phyloP scores from a whole-genome alignment of 495 filamentous ascomycete genomes.

The Talaromyces liani region DNA sequence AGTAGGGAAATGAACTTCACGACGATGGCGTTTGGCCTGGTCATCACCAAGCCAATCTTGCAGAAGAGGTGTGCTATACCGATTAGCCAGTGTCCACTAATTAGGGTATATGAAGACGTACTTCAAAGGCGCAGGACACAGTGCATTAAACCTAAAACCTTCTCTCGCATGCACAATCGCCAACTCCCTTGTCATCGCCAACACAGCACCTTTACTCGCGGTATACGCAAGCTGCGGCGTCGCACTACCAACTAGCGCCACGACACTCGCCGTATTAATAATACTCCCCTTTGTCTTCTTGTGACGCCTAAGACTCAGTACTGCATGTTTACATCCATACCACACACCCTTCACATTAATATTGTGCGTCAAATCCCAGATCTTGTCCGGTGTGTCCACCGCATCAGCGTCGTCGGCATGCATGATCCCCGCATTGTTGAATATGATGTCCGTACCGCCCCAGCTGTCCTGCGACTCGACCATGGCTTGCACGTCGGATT shows the following conservation, averaged over 20 bases:
- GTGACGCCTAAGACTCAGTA: constrained; percentile 72
- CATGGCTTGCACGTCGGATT: constrained; percentile 61
- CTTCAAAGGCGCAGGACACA: constrained; percentile 92
- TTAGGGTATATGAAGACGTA: constrained; percentile 19
- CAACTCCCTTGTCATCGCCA: constrained; percentile 76
- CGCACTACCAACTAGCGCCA: constrained; percentile 86
- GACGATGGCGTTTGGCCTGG: constrained; percentile 67
- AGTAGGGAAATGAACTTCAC: constrained; percentile 90
- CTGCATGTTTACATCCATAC: constrained; percentile 91
- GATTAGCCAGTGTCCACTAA: neutral
- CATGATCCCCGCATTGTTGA: constrained; percentile 99
- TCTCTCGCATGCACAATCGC: constrained; percentile 81
- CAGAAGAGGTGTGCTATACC: constrained; percentile 58
- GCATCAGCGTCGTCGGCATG: constrained; percentile 83
- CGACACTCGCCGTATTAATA: constrained; percentile 93
- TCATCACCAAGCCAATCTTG: constrained; percentile 96
- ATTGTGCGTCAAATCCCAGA: constrained; percentile 90
- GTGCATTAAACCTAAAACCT: constrained; percentile 78
- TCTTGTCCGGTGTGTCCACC: constrained; percentile 72
- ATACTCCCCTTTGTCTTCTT: constrained; percentile 71
- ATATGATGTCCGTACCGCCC: constrained; percentile 93
- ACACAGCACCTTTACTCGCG: constrained; percentile 86
- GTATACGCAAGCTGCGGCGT: constrained; percentile 95
- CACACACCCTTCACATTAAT: constrained; percentile 99
- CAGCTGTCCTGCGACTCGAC: constrained; percentile 68